phyloP scores from a whole-genome alignment of 2,329 filamentous ascomycete species.

The Colletotrichum kahawae region DNA sequence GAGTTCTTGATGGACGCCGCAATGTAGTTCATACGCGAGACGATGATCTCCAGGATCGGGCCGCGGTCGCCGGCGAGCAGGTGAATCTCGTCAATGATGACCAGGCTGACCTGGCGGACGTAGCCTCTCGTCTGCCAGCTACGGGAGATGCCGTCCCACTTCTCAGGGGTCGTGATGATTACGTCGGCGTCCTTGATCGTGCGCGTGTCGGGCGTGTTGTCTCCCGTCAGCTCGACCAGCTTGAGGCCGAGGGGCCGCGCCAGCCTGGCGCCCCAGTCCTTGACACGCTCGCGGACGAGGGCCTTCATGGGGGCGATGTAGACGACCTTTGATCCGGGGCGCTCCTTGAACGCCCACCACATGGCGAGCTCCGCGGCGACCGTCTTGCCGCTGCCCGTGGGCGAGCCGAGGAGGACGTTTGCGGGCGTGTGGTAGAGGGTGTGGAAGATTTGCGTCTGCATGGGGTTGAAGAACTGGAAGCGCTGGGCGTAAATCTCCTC shows the following conservation, averaged over 20 bases:
- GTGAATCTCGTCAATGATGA: conserved; percentile 99
- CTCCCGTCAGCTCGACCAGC: conserved; percentile 89
- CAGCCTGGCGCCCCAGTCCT: conserved; percentile 89
- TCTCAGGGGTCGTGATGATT: conserved; percentile 99
- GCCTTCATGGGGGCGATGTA: conserved; percentile 99
- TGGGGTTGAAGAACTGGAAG: conserved; percentile 97
- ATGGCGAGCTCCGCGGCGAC: conserved; percentile 95
- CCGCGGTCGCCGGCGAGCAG: conserved; percentile 95
- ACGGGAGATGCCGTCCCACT: conserved; percentile 99
- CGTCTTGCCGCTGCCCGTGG: conserved; percentile 97
- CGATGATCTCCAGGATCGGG: conserved; percentile 98
- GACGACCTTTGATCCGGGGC: conserved; percentile 94
- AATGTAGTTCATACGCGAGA: conserved; percentile 96
- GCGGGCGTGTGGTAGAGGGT: conserved; percentile 90
- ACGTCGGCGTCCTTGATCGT: conserved; percentile 96
- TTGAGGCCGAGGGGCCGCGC: conserved; percentile 84
- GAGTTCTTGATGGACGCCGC: conserved; percentile 89
- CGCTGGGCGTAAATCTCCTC: conserved; percentile 88
- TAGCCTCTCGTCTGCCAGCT: conserved; percentile 98
- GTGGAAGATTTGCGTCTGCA: conserved; percentile 99
- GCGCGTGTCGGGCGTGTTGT: conserved; percentile 96
- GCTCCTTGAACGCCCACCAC: conserved; percentile 99
- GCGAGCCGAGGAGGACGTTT: conserved; percentile 93
- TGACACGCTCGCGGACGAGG: conserved; percentile 91
- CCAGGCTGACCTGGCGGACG: conserved; percentile 90